Base-by-base conservation (phyloP, 225 moss, liverwort and hornwort species). In the Sphagnum tenellum region DNA sequence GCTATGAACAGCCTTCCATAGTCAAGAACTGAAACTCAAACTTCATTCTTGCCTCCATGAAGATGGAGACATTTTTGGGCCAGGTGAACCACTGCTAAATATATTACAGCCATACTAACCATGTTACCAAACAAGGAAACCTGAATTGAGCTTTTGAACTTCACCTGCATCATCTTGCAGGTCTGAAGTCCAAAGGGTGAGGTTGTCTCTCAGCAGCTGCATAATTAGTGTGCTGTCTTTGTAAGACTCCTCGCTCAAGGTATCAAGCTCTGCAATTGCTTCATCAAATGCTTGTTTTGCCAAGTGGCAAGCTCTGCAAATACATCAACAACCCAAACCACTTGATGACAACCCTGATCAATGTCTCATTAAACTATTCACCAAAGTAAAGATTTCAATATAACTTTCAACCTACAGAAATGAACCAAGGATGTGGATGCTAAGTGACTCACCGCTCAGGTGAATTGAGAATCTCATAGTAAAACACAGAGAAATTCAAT, bases 281-380 rank as follows among this genome's bases (percentile, higher is more conserved):
- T 83, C 83, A 56, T 83, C 83, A 29, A 83, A 83, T 63, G 83
- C 83, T 70, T 83, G 83, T 46, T 83, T 83, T 3, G 83, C 83
- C 74, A 83, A 63, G 61, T 83, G 83, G 65, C 83, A 83, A 57
- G 83, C 83, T 69, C 83, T 83, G 72, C 57, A 52, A 29, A 29
- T 29, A 29, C 5, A 53, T 2, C 10, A 5, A 48, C 47, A 3
- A 9, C 6, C 12, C 58, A 58, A 44, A 44, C 44, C 7, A 44
- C 29, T 12, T 13, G 14, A 1, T 58, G 4, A 6, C 8, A 10
- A 7, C 44, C 8, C 58, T 58, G 29, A 13, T 13, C 14, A 7
- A 13, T 58, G 12, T 5, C 7, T 58, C 58, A 13, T 13, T 13
- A 58, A 11, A 5, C 58, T 13, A 29, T 29, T 29, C 29, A 44